Evolutionary conservation across 306 rosid genomes (phyloP).

Genomic region (Casuarina equisetifolia): DNA sequence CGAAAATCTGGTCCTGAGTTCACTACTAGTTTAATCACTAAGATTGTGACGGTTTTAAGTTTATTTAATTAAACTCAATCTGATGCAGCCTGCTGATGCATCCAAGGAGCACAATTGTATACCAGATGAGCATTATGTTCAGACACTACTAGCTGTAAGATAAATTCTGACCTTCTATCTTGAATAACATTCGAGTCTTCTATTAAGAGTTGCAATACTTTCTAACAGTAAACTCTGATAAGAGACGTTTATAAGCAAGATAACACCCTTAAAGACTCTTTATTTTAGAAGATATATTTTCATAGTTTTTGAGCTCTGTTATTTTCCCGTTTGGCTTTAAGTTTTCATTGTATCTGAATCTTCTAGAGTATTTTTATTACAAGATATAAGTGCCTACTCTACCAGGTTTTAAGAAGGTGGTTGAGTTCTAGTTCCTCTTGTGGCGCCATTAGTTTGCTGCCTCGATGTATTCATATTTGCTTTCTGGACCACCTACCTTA

Average conservation of each 20-base stretch:
- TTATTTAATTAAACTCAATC: constrained; percentile 20
- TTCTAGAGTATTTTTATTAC: background rate
- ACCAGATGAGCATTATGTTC: constrained; percentile 97
- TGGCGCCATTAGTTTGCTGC: background rate
- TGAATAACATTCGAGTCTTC: background rate
- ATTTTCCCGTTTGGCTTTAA: background rate
- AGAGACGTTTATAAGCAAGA: background rate
- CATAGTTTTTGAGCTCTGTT: background rate
- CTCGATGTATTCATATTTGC: background rate
- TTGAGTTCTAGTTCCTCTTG: background rate
- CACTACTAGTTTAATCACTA: background rate
- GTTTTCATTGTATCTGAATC: background rate
- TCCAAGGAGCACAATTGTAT: constrained; percentile 92
- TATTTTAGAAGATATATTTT: background rate
- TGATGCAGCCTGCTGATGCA: constrained; percentile 76
- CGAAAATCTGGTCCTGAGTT: constrained; percentile 4
- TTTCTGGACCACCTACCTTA: background rate
- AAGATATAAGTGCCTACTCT: background rate
- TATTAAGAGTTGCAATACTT: background rate
- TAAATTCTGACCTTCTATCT: constrained; percentile 11
- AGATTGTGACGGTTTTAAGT: background rate
- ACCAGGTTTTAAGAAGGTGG: background rate
- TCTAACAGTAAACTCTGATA: background rate
- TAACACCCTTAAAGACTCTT: background rate
- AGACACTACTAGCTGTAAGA: constrained; percentile 88